Evolutionary conservation across 2,329 filamentous ascomycete species (phyloP).

Genomic region (Talaromyces pinophilus): DNA sequence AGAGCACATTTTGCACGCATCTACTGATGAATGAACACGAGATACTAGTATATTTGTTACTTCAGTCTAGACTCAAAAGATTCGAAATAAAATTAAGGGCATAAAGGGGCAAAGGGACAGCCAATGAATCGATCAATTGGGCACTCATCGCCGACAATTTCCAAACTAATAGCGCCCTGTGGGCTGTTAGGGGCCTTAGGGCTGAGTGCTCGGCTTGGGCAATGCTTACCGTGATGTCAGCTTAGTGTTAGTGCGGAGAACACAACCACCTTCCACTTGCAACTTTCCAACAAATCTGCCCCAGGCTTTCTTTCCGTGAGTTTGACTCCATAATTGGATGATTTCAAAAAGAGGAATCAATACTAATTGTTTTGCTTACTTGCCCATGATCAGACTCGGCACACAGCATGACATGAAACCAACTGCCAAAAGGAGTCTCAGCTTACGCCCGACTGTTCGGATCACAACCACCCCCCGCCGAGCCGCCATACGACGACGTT

Average conservation of each 20-base stretch:
- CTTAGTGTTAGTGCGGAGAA: conserved; percentile 19
- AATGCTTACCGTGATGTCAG: conserved; percentile 18
- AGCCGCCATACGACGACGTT: conserved; percentile 15
- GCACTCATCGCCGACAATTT: conserved; percentile 5
- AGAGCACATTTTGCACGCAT: neutral
- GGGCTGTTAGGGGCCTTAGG: conserved; percentile 6
- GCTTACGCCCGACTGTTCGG: conserved; percentile 21
- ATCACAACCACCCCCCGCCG: conserved; percentile 12
- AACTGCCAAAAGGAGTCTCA: conserved; percentile 18
- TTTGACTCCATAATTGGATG: neutral
- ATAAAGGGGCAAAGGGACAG: neutral
- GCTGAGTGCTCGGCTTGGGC: conserved; percentile 14
- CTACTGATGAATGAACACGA: neutral
- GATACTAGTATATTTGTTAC: neutral
- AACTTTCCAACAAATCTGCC: neutral
- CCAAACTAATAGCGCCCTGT: conserved; percentile 9
- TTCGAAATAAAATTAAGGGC: neutral
- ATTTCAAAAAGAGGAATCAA: neutral
- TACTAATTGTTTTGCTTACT: neutral
- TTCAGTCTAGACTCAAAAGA: neutral
- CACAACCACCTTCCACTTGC: conserved; percentile 14
- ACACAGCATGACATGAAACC: conserved; percentile 19
- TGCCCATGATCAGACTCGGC: neutral
- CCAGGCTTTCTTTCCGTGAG: neutral
- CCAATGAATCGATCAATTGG: conserved; percentile 1